Conservation (phyloP, 2,329 filamentous ascomycete species). For the Aureobasidium zeae region DNA sequence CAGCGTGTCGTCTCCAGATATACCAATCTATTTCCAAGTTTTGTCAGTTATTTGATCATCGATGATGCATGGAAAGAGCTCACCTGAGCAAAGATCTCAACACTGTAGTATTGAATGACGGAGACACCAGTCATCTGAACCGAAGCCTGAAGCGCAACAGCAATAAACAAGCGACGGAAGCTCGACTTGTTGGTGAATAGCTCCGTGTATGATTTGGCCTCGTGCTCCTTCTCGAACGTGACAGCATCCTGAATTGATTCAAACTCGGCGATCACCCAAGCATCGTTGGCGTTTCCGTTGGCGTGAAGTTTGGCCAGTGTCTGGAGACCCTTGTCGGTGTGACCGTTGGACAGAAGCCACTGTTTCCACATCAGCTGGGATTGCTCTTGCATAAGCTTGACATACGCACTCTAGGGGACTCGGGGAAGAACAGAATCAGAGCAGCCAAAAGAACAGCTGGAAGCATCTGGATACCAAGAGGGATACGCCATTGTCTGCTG, state of each 20-base stretch:
- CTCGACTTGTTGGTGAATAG: slow-evolving; percentile 57
- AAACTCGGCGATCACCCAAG: slow-evolving; percentile 65
- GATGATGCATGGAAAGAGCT: slow-evolving; percentile 26
- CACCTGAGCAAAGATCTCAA: background rate
- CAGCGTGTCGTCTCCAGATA: slow-evolving; percentile 54
- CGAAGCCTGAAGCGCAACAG: slow-evolving; percentile 58
- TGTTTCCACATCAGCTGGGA: slow-evolving; percentile 30
- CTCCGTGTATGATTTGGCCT: slow-evolving; percentile 61
- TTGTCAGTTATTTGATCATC: slow-evolving; percentile 23
- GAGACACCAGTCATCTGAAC: slow-evolving; percentile 69
- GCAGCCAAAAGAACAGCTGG: slow-evolving; percentile 56
- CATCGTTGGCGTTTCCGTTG: slow-evolving; percentile 54
- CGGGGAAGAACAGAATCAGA: slow-evolving; percentile 64
- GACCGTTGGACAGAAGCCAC: slow-evolving; percentile 68
- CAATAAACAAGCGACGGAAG: slow-evolving; percentile 64
- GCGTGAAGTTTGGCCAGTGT: slow-evolving; percentile 63
- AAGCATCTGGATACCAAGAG: slow-evolving; percentile 60
- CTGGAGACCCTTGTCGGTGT: slow-evolving; percentile 53
- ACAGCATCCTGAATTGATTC: slow-evolving; percentile 61
- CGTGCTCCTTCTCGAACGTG: slow-evolving; percentile 55
- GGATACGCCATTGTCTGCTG: slow-evolving; percentile 51
- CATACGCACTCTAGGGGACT: slow-evolving; percentile 34
- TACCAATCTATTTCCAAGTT: slow-evolving; percentile 53
- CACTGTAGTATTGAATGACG: slow-evolving; percentile 61
- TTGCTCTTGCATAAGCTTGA: slow-evolving; percentile 7